A percentile compares a stretch with the other conserved stretches of the same genome.
Evolutionary conservation across 768 basidiomycete genomes (phyloP).

Genomic region (Lanmaoa pseudosensibilis): DNA sequence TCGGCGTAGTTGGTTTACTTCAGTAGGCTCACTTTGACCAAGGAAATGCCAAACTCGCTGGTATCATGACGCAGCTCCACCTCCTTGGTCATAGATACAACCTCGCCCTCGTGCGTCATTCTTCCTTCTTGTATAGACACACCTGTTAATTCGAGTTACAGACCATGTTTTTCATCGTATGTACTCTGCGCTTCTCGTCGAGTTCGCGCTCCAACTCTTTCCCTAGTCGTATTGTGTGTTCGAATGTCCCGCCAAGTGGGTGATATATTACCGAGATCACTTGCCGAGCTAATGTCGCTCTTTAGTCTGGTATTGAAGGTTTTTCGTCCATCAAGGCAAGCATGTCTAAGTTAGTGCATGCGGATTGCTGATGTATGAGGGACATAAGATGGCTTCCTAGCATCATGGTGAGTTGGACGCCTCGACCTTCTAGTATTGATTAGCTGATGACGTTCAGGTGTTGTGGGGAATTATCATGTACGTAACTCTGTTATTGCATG

Average conservation of each 20-base stretch:
- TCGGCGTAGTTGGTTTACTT: background rate
- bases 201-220: background rate
- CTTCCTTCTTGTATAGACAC: background rate
- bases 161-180: constrained; percentile 72
- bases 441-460: constrained; percentile 38
- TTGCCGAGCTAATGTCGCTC: background rate
- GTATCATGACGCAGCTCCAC: constrained; percentile 53
- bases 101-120: constrained; percentile 52
- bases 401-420: constrained; percentile 48
- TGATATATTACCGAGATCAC: background rate
- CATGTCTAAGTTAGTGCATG: background rate
- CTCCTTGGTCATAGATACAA: constrained; percentile 63
- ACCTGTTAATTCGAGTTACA: constrained; percentile 21
- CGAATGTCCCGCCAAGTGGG: constrained; percentile 70
- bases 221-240: constrained; percentile 38
- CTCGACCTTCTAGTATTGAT: background rate
- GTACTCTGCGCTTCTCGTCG: constrained; percentile 17
- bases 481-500: constrained; percentile 1
- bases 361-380: background rate
- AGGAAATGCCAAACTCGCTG: constrained; percentile 68
- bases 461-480: constrained; percentile 67
- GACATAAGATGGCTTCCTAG: constrained; percentile 58
- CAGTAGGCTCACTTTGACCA: background rate
- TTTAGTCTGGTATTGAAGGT: constrained; percentile 49
- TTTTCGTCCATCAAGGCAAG: constrained; percentile 61